Percentiles rank a stretch among this genome's conserved stretches.
Evolutionary conservation across 345 rosid species (phyloP).

Genomic region (Arabis alpina): DNA sequence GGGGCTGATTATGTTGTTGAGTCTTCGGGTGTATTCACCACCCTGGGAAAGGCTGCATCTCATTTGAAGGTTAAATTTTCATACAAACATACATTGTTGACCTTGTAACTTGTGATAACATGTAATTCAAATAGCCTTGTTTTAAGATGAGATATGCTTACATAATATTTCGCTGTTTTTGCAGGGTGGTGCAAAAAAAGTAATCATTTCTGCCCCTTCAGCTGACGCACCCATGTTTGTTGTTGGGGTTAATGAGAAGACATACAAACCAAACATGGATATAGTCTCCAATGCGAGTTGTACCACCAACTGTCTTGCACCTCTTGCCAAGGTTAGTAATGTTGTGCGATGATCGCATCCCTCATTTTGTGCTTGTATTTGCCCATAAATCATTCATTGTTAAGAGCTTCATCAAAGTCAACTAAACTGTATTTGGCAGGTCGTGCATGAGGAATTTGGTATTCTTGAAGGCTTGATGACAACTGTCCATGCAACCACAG

Average conservation of each 20-base stretch:
- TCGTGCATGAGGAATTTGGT: constrained; percentile 97
- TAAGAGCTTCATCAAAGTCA: constrained; percentile 7
- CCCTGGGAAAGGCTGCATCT: constrained; percentile 79
- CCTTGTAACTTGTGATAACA: constrained; percentile 4
- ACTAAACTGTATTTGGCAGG: constrained; percentile 51
- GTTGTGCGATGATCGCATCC: constrained; percentile 2
- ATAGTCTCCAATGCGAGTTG: constrained; percentile 99
- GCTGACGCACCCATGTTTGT: constrained; percentile 99
- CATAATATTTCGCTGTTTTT: constrained; percentile 27
- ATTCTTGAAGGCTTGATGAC: constrained; percentile 98
- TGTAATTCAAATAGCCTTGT: neutral
- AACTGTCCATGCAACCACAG: constrained; percentile 99
- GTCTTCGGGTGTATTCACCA: constrained; percentile 95
- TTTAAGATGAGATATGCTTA: constrained; percentile 4
- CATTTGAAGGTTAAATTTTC: constrained; percentile 76
- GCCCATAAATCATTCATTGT: neutral
- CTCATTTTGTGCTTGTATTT: neutral
- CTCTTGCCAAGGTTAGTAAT: constrained; percentile 91
- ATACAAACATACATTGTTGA: neutral
- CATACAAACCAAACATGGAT: constrained; percentile 86
- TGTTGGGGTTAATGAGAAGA: constrained; percentile 91
- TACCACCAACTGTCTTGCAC: constrained; percentile 99
- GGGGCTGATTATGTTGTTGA: constrained; percentile 93
- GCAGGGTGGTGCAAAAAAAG: constrained; percentile 98
- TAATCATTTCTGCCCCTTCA: constrained; percentile 97